Percentiles rank a stretch among this genome's conserved stretches.
phyloP scores from a whole-genome alignment of 169 alveolate genomes.

The Eimeria falciformis region DNA sequence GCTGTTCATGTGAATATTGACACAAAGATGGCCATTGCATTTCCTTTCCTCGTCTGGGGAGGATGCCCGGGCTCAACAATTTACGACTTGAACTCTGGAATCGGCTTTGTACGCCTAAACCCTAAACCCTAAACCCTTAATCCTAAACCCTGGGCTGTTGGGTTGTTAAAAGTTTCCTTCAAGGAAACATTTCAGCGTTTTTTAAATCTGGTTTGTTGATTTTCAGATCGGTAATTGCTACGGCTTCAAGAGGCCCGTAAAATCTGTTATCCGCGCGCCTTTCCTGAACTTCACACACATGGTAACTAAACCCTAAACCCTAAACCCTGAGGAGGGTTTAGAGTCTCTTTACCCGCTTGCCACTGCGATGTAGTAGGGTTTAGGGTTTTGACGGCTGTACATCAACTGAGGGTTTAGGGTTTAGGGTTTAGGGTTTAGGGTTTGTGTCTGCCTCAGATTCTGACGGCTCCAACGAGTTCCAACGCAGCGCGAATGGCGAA shows the following conservation, averaged over 20 bases:
- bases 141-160: not conserved
- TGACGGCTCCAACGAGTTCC: not conserved
- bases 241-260: conserved; percentile 56
- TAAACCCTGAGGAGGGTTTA: not conserved
- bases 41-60: conserved; percentile 76
- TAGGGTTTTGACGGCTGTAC: not conserved
- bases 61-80: conserved; percentile 42
- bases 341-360: not conserved
- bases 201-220: not conserved
- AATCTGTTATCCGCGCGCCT: conserved; percentile 71
- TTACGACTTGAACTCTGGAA: conserved; percentile 69
- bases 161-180: no score
- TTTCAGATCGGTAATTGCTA: conserved; percentile 72
- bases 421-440: not conserved
- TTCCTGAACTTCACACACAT: conserved; percentile 63
- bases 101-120: conserved; percentile 40
- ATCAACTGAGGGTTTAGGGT: not conserved
- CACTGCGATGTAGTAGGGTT: not conserved
- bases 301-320: not conserved
- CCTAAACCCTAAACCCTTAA: not conserved
- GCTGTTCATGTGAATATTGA: conserved; percentile 56
- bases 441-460: not conserved
- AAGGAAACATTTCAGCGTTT: not conserved
- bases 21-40: conserved; percentile 54
- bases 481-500: conserved; percentile 61